Evolutionary conservation across 2,329 filamentous ascomycete genomes (phyloP), one percentile per base, ranked within the genome.

Genomic region (Penicillium digitatum): DNA sequence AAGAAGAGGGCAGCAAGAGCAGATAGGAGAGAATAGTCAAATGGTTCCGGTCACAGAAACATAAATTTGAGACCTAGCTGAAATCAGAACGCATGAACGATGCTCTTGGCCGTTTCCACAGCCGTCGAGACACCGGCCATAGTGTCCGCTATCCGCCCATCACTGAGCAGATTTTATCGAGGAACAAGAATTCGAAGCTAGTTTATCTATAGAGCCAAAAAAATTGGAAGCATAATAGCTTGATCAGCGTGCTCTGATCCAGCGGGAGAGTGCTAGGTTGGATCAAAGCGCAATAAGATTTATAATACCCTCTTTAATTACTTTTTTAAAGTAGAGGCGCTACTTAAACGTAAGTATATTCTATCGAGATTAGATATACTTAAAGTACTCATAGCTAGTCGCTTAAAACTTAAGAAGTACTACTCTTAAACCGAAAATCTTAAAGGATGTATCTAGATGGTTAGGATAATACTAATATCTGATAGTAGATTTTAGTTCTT

Each of bases 141-240:
- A 10, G 76, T 70, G 0, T 70, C 59, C 1, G 66, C 60, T 20
- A 79, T 78, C 14, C 72, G 70, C 4, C 70, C 64, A 0, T 68
- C 61, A 4, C 69, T 74, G 26, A 78, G 67, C 0, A 79, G 63
- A 18, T 77, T 70, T 18, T 78, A 73, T 0, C 78, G 68, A 48
- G 79, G 75, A 1, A 80, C 76, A 3, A 79, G 64, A 14, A 75
- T 78, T 2, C 76, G 72, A 1, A 75, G 68, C 49, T 79, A 73
- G 49, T 80, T 80, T 0, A 74, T 77, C 2, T 78, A 74, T 0
- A 80, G 69, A 34, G 78, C 77, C 0, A 78, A 63, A 0, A 79
- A 60, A 0, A 78, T 72, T 0, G 76, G 74, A 1, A 78, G 62
- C 26, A 75, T 74, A 45, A 75, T 76, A 2, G 74, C 62, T 4